Percentiles rank a stretch among this genome's conserved stretches.
These are phyloP conservation scores for Trichoderma cornu-damae DNA, from an alignment of 2,329 filamentous ascomycete species.

Conservation along the genomic window DNA sequence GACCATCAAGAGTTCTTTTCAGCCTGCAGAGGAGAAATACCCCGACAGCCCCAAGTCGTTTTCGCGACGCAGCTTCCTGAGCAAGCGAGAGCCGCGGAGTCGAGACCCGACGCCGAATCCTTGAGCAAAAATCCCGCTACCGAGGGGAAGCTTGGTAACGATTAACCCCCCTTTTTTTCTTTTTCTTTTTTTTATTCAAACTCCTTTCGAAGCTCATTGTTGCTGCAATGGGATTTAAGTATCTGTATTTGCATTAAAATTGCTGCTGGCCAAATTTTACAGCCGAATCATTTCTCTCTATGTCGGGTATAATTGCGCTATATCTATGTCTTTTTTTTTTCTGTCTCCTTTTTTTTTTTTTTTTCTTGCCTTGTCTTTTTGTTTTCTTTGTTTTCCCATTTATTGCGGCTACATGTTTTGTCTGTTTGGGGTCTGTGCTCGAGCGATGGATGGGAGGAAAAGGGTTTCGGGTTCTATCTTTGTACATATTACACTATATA, in stretches of 20 bases:
- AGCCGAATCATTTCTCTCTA: background rate
- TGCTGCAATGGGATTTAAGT: background rate
- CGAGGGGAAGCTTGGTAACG: background rate
- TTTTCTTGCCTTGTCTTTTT: background rate
- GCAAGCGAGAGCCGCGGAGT: conserved; percentile 45
- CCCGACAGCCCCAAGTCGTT: conserved; percentile 45
- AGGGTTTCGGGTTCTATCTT: background rate
- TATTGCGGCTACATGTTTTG: background rate
- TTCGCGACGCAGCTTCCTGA: conserved; percentile 51
- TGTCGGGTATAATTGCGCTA: background rate
- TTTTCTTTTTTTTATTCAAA: background rate
- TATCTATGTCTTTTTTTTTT: too few species aligned
- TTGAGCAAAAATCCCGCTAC: conserved; percentile 17
- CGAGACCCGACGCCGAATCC: conserved; percentile 42
- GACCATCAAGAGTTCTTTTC: conserved; percentile 68
- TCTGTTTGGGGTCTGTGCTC: conserved; percentile 1
- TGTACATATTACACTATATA: conserved; percentile 9
- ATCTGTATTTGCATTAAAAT: background rate
- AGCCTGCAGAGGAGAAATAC: conserved; percentile 42
- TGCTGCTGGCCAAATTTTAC: background rate
- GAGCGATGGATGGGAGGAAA: background rate
- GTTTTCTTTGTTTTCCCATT: background rate
- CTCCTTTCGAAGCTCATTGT: background rate
- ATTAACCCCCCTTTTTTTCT: too few species aligned
- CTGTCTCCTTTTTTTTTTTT: background rate